phyloP scores from a whole-genome alignment of 768 basidiomycete species.

The Boletus tylopilopsis region DNA sequence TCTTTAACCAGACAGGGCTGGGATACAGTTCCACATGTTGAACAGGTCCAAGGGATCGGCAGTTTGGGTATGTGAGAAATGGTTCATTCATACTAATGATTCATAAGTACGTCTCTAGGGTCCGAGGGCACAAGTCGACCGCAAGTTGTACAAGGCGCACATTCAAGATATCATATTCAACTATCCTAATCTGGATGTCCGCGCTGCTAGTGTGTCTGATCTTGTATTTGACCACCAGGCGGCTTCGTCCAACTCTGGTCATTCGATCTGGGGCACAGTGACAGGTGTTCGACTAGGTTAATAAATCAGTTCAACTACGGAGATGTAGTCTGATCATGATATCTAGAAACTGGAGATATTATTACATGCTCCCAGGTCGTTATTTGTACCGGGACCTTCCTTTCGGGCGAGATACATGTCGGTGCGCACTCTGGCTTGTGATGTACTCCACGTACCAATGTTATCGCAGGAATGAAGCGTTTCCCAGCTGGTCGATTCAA shows the following conservation, averaged over 20 bases:
- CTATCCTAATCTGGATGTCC: constrained; percentile 68
- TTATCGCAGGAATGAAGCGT: constrained; percentile 54
- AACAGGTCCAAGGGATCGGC: constrained; percentile 86
- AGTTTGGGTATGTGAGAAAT: constrained; percentile 66
- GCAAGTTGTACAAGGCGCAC: constrained; percentile 75
- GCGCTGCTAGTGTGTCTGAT: constrained; percentile 75
- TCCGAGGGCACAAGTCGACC: constrained; percentile 84
- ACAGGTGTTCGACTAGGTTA: constrained; percentile 67
- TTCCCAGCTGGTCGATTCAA: constrained; percentile 77
- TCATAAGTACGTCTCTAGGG: constrained; percentile 47
- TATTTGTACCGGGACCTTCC: constrained; percentile 88
- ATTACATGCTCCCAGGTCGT: constrained; percentile 80
- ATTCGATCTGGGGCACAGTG: constrained; percentile 47
- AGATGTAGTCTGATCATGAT: background rate
- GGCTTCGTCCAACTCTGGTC: constrained; percentile 22
- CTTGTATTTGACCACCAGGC: constrained; percentile 57
- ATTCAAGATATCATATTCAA: constrained; percentile 69
- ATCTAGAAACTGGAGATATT: constrained; percentile 65
- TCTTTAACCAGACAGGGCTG: constrained; percentile 64
- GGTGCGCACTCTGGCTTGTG: constrained; percentile 40
- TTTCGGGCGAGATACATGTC: constrained; percentile 89
- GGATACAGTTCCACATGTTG: constrained; percentile 84
- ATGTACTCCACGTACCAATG: background rate
- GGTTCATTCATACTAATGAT: background rate
- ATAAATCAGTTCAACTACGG: background rate